Evolutionary conservation across 1,284 basidiomycete species (phyloP).

Genomic region (Cryptococcus sp.): DNA sequence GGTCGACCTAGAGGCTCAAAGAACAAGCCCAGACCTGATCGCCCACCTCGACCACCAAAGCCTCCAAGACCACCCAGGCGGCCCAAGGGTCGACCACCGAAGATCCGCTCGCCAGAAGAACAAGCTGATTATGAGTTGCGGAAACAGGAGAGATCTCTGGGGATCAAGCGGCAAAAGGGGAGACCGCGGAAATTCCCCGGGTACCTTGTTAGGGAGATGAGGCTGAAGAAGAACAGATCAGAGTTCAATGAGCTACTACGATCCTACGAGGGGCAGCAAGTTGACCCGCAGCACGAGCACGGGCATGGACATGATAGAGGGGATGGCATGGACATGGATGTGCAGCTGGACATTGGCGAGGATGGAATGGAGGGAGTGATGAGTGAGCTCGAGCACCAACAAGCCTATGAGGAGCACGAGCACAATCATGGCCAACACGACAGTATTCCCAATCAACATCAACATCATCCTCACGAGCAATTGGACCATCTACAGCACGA

Average conservation of each 20-base stretch:
- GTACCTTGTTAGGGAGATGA: constrained; percentile 47
- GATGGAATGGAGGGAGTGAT: constrained; percentile 1
- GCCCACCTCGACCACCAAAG: constrained; percentile 13
- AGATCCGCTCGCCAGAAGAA: constrained; percentile 38
- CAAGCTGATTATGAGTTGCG: constrained; percentile 33
- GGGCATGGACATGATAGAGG: constrained; percentile 10
- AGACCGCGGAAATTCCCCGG: constrained; percentile 48
- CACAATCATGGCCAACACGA: constrained; percentile 2
- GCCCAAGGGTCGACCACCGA: constrained; percentile 42
- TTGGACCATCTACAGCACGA: constrained; percentile 8
- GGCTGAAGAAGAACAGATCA: constrained; percentile 46
- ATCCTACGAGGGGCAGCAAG: constrained; percentile 18
- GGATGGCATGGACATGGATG: constrained; percentile 5
- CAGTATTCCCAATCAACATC: constrained; percentile 3
- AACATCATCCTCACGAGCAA: neutral
- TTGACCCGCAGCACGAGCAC: neutral
- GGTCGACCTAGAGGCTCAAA: constrained; percentile 49
- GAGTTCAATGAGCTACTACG: constrained; percentile 37
- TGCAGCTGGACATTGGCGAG: neutral
- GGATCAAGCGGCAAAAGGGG: constrained; percentile 40
- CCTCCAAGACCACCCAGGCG: constrained; percentile 22
- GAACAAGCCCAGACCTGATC: constrained; percentile 38
- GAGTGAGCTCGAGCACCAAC: neutral
- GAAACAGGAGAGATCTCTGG: constrained; percentile 33
- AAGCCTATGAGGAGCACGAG: neutral